phyloP scores from a whole-genome alignment of 2,329 filamentous ascomycete genomes.

The Monosporascus ibericus region DNA sequence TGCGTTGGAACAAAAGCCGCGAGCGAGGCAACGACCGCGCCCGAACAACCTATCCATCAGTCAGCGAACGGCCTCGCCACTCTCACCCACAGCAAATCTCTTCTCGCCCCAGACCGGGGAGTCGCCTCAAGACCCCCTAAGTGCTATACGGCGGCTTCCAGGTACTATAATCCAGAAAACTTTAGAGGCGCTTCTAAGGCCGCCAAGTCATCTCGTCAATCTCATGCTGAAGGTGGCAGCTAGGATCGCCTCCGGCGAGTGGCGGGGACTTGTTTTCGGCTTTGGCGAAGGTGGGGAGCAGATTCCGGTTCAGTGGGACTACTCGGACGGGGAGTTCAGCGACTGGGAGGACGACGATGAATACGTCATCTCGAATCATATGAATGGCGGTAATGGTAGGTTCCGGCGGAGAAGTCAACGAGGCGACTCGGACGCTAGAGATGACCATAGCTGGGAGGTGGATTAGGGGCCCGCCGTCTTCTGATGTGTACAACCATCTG shows the following conservation, averaged over 20 bases:
- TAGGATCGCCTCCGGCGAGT: slow-evolving; percentile 60
- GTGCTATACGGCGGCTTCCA: slow-evolving; percentile 46
- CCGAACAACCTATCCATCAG: slow-evolving; percentile 43
- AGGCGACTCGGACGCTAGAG: slow-evolving; percentile 1
- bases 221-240: slow-evolving; percentile 79
- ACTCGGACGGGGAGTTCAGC: slow-evolving; percentile 49
- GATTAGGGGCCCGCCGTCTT: slow-evolving; percentile 17
- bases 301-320: slow-evolving; percentile 57
- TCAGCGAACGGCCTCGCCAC: slow-evolving; percentile 56
- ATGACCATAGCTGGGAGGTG: slow-evolving; percentile 26
- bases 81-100: slow-evolving; percentile 62
- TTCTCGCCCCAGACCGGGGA: slow-evolving; percentile 43
- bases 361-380: slow-evolving; percentile 16
- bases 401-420: background rate
- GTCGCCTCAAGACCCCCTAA: slow-evolving; percentile 33
- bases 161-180: slow-evolving; percentile 70
- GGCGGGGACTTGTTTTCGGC: slow-evolving; percentile 54
- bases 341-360: slow-evolving; percentile 52
- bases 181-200: slow-evolving; percentile 68
- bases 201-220: slow-evolving; percentile 71
- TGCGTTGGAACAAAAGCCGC: slow-evolving; percentile 28
- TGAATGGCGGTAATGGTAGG: slow-evolving; percentile 11
- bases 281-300: slow-evolving; percentile 46
- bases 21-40: slow-evolving; percentile 49
- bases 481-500: background rate